phyloP scores from a whole-genome alignment of 768 basidiomycete species.

The Termitomyces sp. region DNA sequence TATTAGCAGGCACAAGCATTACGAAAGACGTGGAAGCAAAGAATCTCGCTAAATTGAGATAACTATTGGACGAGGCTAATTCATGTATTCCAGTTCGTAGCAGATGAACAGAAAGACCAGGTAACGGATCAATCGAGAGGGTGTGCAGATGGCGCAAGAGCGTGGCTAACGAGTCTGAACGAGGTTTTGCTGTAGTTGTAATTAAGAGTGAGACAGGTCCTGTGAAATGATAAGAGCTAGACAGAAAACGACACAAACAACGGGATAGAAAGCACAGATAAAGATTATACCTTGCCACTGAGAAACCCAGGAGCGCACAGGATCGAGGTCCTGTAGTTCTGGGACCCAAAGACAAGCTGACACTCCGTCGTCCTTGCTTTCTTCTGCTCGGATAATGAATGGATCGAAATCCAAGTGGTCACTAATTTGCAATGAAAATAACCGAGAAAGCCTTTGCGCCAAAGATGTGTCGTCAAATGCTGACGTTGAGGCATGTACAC shows the following conservation, averaged over 20 bases:
- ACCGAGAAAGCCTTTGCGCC: constrained; percentile 28
- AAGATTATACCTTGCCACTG: constrained; percentile 37
- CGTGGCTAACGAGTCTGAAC: constrained; percentile 18
- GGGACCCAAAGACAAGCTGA: constrained; percentile 49
- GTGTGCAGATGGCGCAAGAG: constrained; percentile 23
- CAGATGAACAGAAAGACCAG: constrained; percentile 39
- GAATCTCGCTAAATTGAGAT: constrained; percentile 59
- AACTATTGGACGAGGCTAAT: constrained; percentile 40
- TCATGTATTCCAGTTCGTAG: constrained; percentile 33
- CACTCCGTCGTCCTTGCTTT: constrained; percentile 14
- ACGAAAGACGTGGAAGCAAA: constrained; percentile 44
- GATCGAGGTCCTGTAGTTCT: constrained; percentile 26
- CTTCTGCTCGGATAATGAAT: constrained; percentile 23
- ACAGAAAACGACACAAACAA: background rate
- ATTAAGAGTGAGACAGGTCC: constrained; percentile 48
- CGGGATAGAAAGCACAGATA: background rate
- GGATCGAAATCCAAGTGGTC: constrained; percentile 25
- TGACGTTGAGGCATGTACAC: constrained; percentile 6
- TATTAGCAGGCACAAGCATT: constrained; percentile 46
- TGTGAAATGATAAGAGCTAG: constrained; percentile 12
- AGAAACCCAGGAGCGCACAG: constrained; percentile 27
- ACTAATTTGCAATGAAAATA: constrained; percentile 22
- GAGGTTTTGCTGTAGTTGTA: constrained; percentile 23
- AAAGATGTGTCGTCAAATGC: constrained; percentile 22
- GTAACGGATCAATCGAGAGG: constrained; percentile 13